A percentile compares a stretch with the other conserved stretches of the same genome.
phyloP scores from a whole-genome alignment of 2,329 filamentous ascomycete species.

The Didymella glomerata region DNA sequence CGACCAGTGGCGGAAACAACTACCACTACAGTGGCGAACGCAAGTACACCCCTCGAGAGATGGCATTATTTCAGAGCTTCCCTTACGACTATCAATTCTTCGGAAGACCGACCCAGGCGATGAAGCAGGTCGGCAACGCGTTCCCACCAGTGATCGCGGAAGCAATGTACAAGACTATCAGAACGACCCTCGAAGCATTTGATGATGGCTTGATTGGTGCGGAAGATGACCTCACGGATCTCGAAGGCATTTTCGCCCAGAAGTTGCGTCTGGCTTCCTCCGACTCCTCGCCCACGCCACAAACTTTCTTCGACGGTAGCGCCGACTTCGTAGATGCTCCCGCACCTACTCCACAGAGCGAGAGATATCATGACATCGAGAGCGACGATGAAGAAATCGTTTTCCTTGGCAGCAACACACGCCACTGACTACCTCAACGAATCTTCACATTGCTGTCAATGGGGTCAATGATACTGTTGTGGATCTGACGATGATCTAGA shows the following conservation, averaged over 20 bases:
- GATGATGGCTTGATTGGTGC: conserved; percentile 36
- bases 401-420: neutral
- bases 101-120: conserved; percentile 21
- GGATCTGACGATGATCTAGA: too few species aligned
- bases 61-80: conserved; percentile 31
- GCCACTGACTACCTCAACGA: too few species aligned
- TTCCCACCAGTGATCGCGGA: conserved; percentile 30
- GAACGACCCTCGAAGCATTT: conserved; percentile 34
- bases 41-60: conserved; percentile 18
- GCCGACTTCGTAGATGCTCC: neutral
- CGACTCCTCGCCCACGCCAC: neutral
- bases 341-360: neutral
- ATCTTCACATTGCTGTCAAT: too few species aligned
- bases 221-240: conserved; percentile 35
- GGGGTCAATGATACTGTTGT: too few species aligned
- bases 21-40: neutral
- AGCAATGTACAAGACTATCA: conserved; percentile 10
- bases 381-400: neutral
- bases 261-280: neutral
- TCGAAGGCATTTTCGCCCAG: conserved; percentile 11
- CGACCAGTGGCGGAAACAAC: neutral
- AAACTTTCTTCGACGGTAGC: neutral
- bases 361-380: neutral
- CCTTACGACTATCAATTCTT: conserved; percentile 20
- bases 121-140: conserved; percentile 33